Evolutionary conservation across 495 filamentous ascomycete genomes (phyloP).

Genomic region (Cercophora sp.): DNA sequence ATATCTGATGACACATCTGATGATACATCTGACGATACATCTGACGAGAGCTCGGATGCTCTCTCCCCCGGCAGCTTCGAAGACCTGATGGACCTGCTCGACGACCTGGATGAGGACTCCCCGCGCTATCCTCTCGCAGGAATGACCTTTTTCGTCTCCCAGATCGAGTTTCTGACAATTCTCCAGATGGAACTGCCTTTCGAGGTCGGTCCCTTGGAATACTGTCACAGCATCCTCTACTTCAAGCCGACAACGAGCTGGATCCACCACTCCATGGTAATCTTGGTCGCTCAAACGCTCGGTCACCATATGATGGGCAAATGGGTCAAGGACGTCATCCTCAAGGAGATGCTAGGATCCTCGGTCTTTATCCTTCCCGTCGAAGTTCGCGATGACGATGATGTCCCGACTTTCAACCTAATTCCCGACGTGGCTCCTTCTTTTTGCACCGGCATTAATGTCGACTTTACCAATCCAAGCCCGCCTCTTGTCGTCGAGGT

Average conservation of each 20-base stretch:
- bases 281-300: background rate
- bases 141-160: background rate
- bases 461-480: background rate
- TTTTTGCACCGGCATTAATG: background rate
- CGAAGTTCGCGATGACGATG: background rate
- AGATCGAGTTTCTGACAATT: background rate
- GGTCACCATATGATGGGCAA: background rate
- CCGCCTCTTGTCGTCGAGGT: background rate
- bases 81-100: background rate
- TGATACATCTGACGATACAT: too few relatives aligned
- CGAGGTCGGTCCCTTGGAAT: background rate
- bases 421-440: background rate
- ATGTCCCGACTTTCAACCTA: background rate
- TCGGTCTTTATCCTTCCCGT: background rate
- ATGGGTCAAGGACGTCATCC: background rate
- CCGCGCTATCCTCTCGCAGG: background rate
- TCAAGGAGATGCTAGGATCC: background rate
- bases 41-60: background rate
- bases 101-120: background rate
- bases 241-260: background rate
- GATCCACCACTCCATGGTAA: background rate
- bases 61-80: background rate
- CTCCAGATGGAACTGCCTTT: background rate
- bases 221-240: background rate
- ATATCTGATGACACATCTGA: too few relatives aligned